Percentiles rank a stretch among this genome's conserved stretches.
Conservation (phyloP, 345 rosid species). For the Gossypium bickii region DNA sequence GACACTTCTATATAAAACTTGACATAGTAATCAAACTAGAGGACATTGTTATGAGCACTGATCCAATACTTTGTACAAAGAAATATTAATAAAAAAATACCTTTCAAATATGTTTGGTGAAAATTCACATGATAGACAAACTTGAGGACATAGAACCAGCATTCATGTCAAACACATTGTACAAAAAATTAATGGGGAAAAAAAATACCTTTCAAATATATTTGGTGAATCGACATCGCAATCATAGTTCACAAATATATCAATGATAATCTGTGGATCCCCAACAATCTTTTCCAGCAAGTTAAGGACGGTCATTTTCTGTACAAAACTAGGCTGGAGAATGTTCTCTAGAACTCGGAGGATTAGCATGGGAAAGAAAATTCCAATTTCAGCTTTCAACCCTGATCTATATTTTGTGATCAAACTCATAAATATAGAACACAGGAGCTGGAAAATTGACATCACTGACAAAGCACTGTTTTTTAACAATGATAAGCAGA, state of each 20-base stretch:
- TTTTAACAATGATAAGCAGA: slow-evolving; percentile 87
- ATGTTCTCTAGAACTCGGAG: slow-evolving; percentile 95
- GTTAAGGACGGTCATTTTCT: slow-evolving; percentile 92
- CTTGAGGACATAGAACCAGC: neutral
- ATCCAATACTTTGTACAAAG: neutral
- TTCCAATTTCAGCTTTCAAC: slow-evolving; percentile 85
- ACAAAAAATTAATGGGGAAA: slow-evolving; percentile 2
- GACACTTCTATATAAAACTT: neutral
- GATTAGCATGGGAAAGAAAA: slow-evolving; percentile 93
- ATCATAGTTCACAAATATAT: slow-evolving; percentile 91
- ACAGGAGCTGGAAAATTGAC: slow-evolving; percentile 96
- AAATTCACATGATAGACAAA: neutral
- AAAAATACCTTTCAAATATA: slow-evolving; percentile 83
- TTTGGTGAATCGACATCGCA: slow-evolving; percentile 93
- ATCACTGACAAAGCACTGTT: slow-evolving; percentile 94
- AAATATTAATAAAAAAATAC: slow-evolving; percentile 7
- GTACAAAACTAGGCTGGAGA: slow-evolving; percentile 94
- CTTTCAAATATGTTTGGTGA: neutral
- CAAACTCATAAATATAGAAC: slow-evolving; percentile 73
- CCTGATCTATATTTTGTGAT: slow-evolving; percentile 76
- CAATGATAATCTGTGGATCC: slow-evolving; percentile 74
- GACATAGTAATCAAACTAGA: neutral
- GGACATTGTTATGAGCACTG: neutral
- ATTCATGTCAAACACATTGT: neutral
- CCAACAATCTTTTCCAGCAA: slow-evolving; percentile 73